Conservation (phyloP, 352 stramenopile genomes). For the Globisporangium emineosum region DNA sequence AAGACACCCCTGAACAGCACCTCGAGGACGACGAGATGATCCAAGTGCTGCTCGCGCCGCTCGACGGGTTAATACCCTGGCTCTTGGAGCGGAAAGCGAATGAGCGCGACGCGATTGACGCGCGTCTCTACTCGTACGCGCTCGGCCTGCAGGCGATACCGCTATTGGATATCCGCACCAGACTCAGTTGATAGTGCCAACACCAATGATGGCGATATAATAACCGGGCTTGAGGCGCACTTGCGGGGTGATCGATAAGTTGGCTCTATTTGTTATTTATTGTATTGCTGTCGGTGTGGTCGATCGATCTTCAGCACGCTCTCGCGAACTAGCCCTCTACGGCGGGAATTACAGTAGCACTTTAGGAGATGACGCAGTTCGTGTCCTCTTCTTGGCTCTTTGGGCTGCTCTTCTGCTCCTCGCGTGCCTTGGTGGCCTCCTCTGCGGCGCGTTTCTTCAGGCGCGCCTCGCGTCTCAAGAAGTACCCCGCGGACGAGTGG, state of each 20-base stretch:
- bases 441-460: conserved; percentile 43
- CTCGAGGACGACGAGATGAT: conserved; percentile 75
- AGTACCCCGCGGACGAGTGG: conserved; percentile 59
- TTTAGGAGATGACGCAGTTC: conserved; percentile 33
- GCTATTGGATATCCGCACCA: background rate
- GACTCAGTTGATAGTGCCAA: background rate
- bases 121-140: conserved; percentile 14
- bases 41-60: conserved; percentile 51
- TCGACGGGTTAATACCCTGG: conserved; percentile 67
- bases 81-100: conserved; percentile 17
- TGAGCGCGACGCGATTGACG: conserved; percentile 13
- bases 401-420: conserved; percentile 24
- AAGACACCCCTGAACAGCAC: conserved; percentile 29
- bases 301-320: too few species aligned
- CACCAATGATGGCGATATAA: too few species aligned
- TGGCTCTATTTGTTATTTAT: background rate
- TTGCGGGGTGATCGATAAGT: background rate
- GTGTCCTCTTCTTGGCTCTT: conserved; percentile 19
- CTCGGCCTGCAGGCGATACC: conserved; percentile 15
- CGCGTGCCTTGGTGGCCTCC: conserved; percentile 41
- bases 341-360: too few species aligned
- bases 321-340: too few species aligned
- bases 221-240: background rate
- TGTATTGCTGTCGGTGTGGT: background rate
- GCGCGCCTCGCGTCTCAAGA: conserved; percentile 64